Percentiles rank a stretch among this genome's conserved stretches.
These are phyloP conservation scores for Fusarium bactridioides DNA, from an alignment of 2,329 filamentous ascomycete species.

Conservation along the genomic window DNA sequence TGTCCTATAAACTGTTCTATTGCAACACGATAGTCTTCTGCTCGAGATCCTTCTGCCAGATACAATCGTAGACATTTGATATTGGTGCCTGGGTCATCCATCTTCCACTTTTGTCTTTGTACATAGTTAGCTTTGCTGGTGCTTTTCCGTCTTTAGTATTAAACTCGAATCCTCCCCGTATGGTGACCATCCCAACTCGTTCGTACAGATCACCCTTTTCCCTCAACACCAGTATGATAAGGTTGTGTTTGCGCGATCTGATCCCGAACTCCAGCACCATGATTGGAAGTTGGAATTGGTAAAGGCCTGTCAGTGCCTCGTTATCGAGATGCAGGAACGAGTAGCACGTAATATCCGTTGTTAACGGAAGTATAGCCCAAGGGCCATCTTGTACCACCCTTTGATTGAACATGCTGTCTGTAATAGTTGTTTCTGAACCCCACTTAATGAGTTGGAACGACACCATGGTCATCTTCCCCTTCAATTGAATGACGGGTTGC, in stretches of 20 bases:
- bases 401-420: accelerated
- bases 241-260: accelerated
- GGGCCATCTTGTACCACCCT: neutral
- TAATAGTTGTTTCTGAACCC: accelerated
- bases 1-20: neutral
- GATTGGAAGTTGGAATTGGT: neutral
- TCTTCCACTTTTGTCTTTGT: neutral
- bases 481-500: neutral
- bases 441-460: neutral
- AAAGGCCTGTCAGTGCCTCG: accelerated
- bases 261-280: neutral
- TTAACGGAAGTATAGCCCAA: neutral
- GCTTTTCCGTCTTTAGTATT: neutral
- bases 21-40: neutral
- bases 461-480: accelerated
- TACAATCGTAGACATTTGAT: accelerated
- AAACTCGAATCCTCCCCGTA: neutral
- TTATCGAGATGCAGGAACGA: neutral
- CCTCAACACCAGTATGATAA: neutral
- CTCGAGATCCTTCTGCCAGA: neutral
- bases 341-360: accelerated
- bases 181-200: neutral
- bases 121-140: neutral
- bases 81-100: neutral
- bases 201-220: neutral